These are phyloP conservation scores for Leccinum subtestaceum DNA, from an alignment of 768 basidiomycete species.

Conservation along the genomic window DNA sequence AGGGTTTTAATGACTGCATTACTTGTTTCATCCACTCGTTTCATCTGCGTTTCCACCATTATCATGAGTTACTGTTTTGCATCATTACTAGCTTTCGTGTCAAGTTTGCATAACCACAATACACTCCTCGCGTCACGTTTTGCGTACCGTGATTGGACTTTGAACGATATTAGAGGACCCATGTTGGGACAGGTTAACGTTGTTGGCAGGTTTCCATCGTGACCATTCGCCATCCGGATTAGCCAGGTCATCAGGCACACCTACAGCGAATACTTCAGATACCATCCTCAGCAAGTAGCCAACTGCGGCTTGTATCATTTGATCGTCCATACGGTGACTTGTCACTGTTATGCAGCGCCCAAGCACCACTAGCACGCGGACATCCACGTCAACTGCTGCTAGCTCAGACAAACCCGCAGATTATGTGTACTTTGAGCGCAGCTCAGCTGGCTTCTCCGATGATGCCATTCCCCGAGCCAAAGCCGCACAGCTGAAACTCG, in stretches of 20 bases:
- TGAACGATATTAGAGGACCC: not conserved
- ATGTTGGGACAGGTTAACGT: not conserved
- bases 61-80: not conserved
- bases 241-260: not conserved
- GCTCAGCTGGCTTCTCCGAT: slow-evolving; percentile 71
- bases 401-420: slow-evolving; percentile 49
- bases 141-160: not conserved
- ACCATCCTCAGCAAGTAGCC: not conserved
- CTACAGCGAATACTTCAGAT: not conserved
- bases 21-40: not conserved
- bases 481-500: slow-evolving; percentile 90
- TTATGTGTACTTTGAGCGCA: slow-evolving; percentile 91
- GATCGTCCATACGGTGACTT: not conserved
- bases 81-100: slow-evolving; percentile 1
- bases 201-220: slow-evolving; percentile 17
- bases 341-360: slow-evolving; percentile 28
- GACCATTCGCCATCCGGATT: slow-evolving; percentile 2
- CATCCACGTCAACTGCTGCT: slow-evolving; percentile 21
- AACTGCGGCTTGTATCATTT: not conserved
- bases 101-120: not conserved
- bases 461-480: slow-evolving; percentile 82
- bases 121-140: slow-evolving; percentile 6
- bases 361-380: slow-evolving; percentile 27
- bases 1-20: not conserved
- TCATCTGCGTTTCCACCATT: not conserved